Conservation (phyloP, 805 yeast species). For the Kazachstania psychrophila region DNA sequence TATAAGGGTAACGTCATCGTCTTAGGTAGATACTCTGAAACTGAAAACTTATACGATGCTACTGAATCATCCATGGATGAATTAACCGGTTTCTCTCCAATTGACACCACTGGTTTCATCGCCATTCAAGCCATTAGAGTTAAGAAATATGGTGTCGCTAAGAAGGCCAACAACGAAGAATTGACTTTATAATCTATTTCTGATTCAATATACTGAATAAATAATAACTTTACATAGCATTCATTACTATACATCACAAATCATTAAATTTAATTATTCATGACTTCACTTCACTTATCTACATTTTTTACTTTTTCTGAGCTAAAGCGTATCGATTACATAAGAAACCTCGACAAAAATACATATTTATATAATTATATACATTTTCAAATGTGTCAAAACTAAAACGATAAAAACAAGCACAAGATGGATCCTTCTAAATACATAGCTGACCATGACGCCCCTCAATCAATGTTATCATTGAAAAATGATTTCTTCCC, state of each 20-base stretch:
- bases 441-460: constrained; percentile 45
- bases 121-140: constrained; percentile 97
- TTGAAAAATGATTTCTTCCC: constrained; percentile 64
- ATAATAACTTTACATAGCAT: no score
- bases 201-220: no score
- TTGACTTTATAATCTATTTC: constrained; percentile 33
- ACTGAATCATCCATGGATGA: constrained; percentile 99
- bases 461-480: constrained; percentile 63
- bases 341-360: no score
- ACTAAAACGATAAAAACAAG: not conserved
- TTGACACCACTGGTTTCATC: constrained; percentile 94
- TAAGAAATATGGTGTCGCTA: constrained; percentile 95
- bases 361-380: no score
- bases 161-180: constrained; percentile 62
- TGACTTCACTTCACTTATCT: no score
- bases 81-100: constrained; percentile 94
- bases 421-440: not conserved
- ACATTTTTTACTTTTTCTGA: no score
- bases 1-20: constrained; percentile 84
- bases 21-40: constrained; percentile 88
- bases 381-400: no score
- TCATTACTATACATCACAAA: no score
- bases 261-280: no score
- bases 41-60: constrained; percentile 95
- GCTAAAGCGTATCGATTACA: no score